Percentiles rank a stretch among this genome's conserved stretches.
Conservation (phyloP, 768 basidiomycete species). For the Serendipita sp. region DNA sequence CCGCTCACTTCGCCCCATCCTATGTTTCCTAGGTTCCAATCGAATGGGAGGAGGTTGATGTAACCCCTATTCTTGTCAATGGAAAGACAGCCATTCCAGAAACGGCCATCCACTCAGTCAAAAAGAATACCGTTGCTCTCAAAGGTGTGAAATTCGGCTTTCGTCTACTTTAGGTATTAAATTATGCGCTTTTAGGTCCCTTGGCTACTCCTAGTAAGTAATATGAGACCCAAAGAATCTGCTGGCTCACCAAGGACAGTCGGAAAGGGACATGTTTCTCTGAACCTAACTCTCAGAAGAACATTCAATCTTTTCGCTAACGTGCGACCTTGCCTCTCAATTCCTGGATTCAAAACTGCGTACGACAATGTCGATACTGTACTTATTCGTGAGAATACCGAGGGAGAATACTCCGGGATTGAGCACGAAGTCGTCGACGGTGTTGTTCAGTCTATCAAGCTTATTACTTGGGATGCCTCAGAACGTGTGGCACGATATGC, state of each 20-base stretch:
- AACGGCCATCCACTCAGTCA: slow-evolving; percentile 74
- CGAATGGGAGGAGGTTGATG: slow-evolving; percentile 97
- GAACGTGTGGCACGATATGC: slow-evolving; percentile 97
- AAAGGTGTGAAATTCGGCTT: slow-evolving; percentile 48
- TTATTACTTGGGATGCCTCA: slow-evolving; percentile 97
- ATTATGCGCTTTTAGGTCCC: slow-evolving; percentile 43
- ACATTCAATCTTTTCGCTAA: slow-evolving; percentile 99
- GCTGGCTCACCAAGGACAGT: slow-evolving; percentile 31
- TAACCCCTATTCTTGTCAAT: slow-evolving; percentile 80
- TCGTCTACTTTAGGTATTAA: neutral
- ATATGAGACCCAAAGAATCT: neutral
- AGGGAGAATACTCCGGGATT: slow-evolving; percentile 99
- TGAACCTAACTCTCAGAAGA: slow-evolving; percentile 90
- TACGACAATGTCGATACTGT: slow-evolving; percentile 98
- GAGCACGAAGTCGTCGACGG: slow-evolving; percentile 98
- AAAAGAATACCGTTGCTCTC: slow-evolving; percentile 92
- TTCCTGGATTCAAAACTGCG: slow-evolving; percentile 93
- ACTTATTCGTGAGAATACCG: slow-evolving; percentile 97
- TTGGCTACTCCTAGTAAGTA: slow-evolving; percentile 89
- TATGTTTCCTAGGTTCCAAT: slow-evolving; percentile 62
- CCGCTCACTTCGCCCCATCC: neutral
- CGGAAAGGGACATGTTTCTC: slow-evolving; percentile 96
- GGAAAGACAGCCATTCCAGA: slow-evolving; percentile 98
- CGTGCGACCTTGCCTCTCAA: slow-evolving; percentile 90
- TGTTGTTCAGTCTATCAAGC: slow-evolving; percentile 98